These are phyloP conservation scores for Inonotus obliquus DNA, from an alignment of 1,284 basidiomycete species.

Conservation along the genomic window DNA sequence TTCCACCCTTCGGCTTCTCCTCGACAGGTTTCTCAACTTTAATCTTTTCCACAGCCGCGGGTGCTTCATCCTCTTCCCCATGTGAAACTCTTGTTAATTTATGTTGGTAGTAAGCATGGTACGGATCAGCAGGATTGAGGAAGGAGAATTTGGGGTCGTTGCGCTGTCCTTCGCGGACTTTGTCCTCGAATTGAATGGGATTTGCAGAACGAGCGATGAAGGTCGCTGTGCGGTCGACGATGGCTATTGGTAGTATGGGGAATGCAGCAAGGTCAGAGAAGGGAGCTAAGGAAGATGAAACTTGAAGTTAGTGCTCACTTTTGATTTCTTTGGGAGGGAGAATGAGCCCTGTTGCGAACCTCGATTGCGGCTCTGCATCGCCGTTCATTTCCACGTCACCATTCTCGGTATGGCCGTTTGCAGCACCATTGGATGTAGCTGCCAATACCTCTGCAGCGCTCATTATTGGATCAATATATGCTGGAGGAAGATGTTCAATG, in stretches of 20 bases:
- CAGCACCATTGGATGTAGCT: conserved; percentile 26
- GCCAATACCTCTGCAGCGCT: conserved; percentile 41
- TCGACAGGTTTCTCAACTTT: conserved; percentile 31
- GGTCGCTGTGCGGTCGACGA: conserved; percentile 95
- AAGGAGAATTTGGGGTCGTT: conserved; percentile 96
- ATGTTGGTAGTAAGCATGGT: conserved; percentile 95
- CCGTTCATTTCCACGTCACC: conserved; percentile 39
- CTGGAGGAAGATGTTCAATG: not conserved
- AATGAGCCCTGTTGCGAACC: conserved; percentile 81
- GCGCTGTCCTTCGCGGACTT: conserved; percentile 92
- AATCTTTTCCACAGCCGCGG: conserved; percentile 35
- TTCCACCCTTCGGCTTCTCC: conserved; percentile 31
- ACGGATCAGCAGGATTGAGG: conserved; percentile 90
- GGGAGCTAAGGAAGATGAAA: not conserved
- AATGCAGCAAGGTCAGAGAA: conserved; percentile 1
- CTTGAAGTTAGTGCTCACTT: conserved; percentile 47
- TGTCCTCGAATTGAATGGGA: conserved; percentile 88
- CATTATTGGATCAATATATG: not conserved
- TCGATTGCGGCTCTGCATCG: conserved; percentile 37
- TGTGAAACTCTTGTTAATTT: conserved; percentile 74
- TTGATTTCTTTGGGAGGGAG: conserved; percentile 91
- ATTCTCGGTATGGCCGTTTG: conserved; percentile 34
- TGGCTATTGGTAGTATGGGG: conserved; percentile 44
- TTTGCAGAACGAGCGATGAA: conserved; percentile 91
- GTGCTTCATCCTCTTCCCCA: conserved; percentile 62